These are phyloP conservation scores for Fraxinus sp. DNA, from an alignment of 305 asterid genomes.

Conservation along the genomic window DNA sequence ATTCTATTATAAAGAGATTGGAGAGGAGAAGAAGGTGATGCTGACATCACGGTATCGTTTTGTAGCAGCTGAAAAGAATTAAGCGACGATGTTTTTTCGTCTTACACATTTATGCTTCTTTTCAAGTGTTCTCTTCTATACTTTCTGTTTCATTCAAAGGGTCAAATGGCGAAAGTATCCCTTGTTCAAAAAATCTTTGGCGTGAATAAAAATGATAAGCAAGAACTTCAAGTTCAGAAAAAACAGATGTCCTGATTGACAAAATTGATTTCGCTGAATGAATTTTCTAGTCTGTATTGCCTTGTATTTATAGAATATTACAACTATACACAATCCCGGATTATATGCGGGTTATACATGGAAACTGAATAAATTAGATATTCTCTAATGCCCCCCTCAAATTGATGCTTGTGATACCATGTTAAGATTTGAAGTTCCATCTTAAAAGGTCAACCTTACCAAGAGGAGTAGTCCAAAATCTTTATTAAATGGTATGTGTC, in stretches of 20 bases:
- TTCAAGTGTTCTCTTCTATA: neutral
- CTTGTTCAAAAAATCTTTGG: neutral
- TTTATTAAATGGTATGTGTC: too few relatives aligned
- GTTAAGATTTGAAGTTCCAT: too few relatives aligned
- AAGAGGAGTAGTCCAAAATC: too few relatives aligned
- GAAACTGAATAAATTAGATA: too few relatives aligned
- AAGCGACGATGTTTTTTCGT: neutral
- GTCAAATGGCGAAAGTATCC: slow-evolving; percentile 1
- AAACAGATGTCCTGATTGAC: neutral
- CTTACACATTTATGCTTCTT: neutral
- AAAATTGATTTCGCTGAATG: too few relatives aligned
- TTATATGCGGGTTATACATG: too few relatives aligned
- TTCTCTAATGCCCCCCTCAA: too few relatives aligned
- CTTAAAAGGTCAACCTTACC: too few relatives aligned
- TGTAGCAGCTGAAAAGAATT: neutral
- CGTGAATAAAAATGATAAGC: neutral
- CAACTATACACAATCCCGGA: too few relatives aligned
- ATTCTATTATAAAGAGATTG: slow-evolving; percentile 12
- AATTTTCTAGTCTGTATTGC: too few relatives aligned
- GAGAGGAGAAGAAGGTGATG: slow-evolving; percentile 14
- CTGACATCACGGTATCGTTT: slow-evolving; percentile 12
- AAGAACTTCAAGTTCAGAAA: neutral
- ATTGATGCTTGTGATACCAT: too few relatives aligned
- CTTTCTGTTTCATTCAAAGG: neutral
- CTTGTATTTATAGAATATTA: too few relatives aligned